Evolutionary conservation across 2,329 filamentous ascomycete genomes (phyloP), one percentile per base, ranked within the genome.

Genomic region (Talaromyces sp.): DNA sequence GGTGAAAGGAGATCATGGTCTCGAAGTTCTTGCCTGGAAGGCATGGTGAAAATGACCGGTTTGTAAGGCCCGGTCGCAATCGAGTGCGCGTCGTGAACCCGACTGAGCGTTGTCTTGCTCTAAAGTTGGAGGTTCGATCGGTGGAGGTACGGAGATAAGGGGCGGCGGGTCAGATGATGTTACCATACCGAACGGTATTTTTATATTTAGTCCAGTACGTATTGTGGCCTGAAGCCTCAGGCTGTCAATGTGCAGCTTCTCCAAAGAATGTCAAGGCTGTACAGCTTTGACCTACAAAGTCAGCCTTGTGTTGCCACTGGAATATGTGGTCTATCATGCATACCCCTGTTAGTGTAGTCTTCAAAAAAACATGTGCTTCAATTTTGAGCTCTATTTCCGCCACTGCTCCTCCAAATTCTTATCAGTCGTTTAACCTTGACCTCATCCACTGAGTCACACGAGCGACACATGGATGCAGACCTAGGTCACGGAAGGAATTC

Each of bases 1-100:
- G 88, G 87, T 13, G 87, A 89, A 56, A 91, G 85, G 57, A 90
- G 82, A 54, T 83, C 84, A 35, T 72, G 71, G 60, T 72, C 72
- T 27, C 68, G 70, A 65, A 71, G 70, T 41, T 70, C 63, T 47
- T 59, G 69, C 52, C 61, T 59, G 15, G 64, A 43, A 54, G 65
- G 62, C 68, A 70, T 71, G 59, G 37, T 41, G 39, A 31, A 17
- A 33, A 15, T n/a, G 7, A 15, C n/a, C 50, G 17, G 43, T 41
- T 6, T 47, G 2, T 19, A n/a, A 37, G 35, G 13, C 11, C 22
- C 19, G 19, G 43, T 35, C 11, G 50, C 41, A 54, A 61, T 47
- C 27, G 25, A 45, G 25, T 4, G 33, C 15, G 31, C 52, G 9
- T 19, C 27, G 52, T 56, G 11, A 35, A 56, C 19, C 11, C 11